Evolutionary conservation across 2,329 filamentous ascomycete species (phyloP).

Genomic region (Fusarium paranaense): DNA sequence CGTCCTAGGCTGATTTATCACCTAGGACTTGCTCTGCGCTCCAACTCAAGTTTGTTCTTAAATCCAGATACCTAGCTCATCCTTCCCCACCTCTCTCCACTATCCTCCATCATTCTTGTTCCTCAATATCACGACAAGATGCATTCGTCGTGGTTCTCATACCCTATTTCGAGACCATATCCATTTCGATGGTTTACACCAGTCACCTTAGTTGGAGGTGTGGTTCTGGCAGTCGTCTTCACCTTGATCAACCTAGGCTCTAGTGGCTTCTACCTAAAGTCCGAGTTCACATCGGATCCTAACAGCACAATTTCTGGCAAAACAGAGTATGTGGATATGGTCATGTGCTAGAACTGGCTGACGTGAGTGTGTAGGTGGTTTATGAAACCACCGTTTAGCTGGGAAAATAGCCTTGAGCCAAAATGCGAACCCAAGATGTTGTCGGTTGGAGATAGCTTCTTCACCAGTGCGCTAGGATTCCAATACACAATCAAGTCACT

Average conservation of each 20-base stretch:
- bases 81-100: neutral
- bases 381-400: constrained; percentile 23
- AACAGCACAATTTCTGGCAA: constrained; percentile 1
- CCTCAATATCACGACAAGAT: neutral
- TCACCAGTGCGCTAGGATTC: constrained; percentile 5
- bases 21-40: neutral
- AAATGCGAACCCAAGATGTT: constrained; percentile 23
- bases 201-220: neutral
- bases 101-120: neutral
- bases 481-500: constrained; percentile 25
- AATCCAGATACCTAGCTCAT: neutral
- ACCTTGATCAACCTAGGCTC: constrained; percentile 27
- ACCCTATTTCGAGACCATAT: constrained; percentile 15
- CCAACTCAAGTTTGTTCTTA: neutral
- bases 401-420: constrained; percentile 8
- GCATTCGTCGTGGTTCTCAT: constrained; percentile 29
- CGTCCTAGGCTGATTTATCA: neutral
- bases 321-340: neutral
- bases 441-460: constrained; percentile 26
- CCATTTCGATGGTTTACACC: constrained; percentile 31
- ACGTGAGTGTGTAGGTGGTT: constrained; percentile 15
- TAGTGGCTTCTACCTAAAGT: constrained; percentile 19
- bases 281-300: constrained; percentile 15
- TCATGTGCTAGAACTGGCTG: neutral
- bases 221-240: constrained; percentile 4